A percentile compares a stretch with the other conserved stretches of the same genome.
phyloP scores from a whole-genome alignment of 192 early-diverging fungal genomes.

The Linnemannia zychae region DNA sequence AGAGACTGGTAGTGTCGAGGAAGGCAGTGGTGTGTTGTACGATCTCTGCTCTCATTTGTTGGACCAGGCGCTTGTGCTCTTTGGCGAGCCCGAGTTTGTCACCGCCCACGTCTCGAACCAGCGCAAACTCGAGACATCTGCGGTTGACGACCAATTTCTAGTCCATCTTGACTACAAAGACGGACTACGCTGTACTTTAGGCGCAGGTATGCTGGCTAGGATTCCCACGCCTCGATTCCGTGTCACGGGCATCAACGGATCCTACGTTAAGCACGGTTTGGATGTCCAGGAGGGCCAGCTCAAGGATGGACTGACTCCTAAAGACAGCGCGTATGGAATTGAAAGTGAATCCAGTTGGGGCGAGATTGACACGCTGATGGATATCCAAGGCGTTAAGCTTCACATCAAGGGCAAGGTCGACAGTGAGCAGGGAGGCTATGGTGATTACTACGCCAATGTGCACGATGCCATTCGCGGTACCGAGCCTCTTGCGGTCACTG shows the following conservation, averaged over 20 bases:
- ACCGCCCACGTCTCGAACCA: conserved; percentile 74
- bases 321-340: conserved; percentile 65
- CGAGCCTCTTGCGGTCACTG: conserved; percentile 67
- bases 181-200: conserved; percentile 71
- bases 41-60: conserved; percentile 78
- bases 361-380: conserved; percentile 59
- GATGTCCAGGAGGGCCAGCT: conserved; percentile 85
- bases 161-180: conserved; percentile 73
- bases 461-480: conserved; percentile 66
- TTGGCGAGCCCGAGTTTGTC: conserved; percentile 75
- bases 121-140: conserved; percentile 66
- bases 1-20: conserved; percentile 63
- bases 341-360: conserved; percentile 66
- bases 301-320: conserved; percentile 71
- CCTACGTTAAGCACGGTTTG: conserved; percentile 74
- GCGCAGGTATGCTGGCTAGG: conserved; percentile 78
- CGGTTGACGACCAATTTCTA: conserved; percentile 74
- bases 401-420: conserved; percentile 69
- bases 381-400: conserved; percentile 57
- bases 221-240: conserved; percentile 73
- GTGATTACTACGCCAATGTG: conserved; percentile 76
- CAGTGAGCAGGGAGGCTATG: conserved; percentile 70
- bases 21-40: conserved; percentile 80
- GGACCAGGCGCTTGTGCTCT: conserved; percentile 75
- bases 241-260: conserved; percentile 77